Conservation (phyloP, 208 protist genomes). For the Tritrichomonas musculus region DNA sequence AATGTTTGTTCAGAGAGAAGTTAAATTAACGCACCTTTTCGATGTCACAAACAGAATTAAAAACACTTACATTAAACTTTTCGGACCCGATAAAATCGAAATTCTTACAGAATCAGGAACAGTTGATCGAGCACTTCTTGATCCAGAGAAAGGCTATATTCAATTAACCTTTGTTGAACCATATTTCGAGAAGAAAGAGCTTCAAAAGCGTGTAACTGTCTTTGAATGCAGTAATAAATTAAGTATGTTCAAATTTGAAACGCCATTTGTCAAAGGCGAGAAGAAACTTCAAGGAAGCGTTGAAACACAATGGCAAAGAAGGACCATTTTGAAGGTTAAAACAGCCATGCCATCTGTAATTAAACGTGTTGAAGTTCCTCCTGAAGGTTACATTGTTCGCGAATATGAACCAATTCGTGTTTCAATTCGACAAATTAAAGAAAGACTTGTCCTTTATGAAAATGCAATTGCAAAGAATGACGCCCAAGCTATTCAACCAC, state of each 20-base stretch:
- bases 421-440: neutral
- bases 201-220: neutral
- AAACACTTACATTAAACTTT: neutral
- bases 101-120: neutral
- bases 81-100: neutral
- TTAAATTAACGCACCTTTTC: neutral
- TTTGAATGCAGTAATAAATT: neutral
- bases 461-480: neutral
- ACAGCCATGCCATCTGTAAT: neutral
- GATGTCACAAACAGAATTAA: neutral
- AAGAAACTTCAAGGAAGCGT: neutral
- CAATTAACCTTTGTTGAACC: neutral
- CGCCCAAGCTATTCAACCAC: neutral
- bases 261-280: neutral
- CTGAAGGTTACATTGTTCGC: neutral
- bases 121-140: neutral
- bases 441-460: neutral
- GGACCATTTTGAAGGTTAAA: neutral
- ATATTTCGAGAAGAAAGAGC: neutral
- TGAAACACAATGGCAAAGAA: neutral
- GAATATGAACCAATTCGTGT: constrained; percentile 18
- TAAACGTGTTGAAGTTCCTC: neutral
- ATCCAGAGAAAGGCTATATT: constrained; percentile 17
- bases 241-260: neutral
- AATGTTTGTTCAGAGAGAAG: neutral